Evolutionary conservation across 768 basidiomycete species (phyloP), one percentile per base, ranked within the genome.

Genomic region (Trametes villosa): DNA sequence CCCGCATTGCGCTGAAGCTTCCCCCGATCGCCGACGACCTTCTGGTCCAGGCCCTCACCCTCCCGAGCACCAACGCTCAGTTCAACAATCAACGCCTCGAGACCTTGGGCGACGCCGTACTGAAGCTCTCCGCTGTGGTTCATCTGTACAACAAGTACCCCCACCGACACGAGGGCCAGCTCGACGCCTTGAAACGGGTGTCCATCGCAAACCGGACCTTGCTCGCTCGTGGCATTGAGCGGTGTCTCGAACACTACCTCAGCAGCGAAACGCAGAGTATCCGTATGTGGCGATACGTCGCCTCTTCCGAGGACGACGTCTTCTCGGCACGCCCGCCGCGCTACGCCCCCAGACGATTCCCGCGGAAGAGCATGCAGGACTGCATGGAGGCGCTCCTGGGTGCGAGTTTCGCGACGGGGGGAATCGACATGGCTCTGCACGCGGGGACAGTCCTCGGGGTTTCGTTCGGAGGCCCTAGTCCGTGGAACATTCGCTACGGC

Each of bases 361-460:
- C 88, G 4, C 80, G 91, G 27, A 76, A 91, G 57, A 86, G 89
- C 66, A 73, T 96, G 63, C 91, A 92, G 68, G 94, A 96, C 68
- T 93, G 89, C 68, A 91, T 94, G 86, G 94, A 96, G 70, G 89
- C 94, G 0, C 79, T 86, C 6, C 75, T 96, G 4, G 94, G 92
- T 12, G 93, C 91, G 2, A 83, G 85, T 27, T 94, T 88, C 65
- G 63, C 86, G 17, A 78, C 83, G 2, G 94, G 92, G 4, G 91
- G 92, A 0, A 84, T 94, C 36, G 72, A 80, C 11, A 83, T 85
- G 79, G 85, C 89, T 2, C 74, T 96, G 54, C 79, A 75, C 8
- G 75, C 84, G 4, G 94, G 92, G 11, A 80, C 79, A 2, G 77
- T 79, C 1, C 75, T 96, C 22, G 86, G 86, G 0, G 71, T 96